Conservation (phyloP, 2,329 filamentous ascomycete genomes). For the Penicillium fuscoglaucum region DNA sequence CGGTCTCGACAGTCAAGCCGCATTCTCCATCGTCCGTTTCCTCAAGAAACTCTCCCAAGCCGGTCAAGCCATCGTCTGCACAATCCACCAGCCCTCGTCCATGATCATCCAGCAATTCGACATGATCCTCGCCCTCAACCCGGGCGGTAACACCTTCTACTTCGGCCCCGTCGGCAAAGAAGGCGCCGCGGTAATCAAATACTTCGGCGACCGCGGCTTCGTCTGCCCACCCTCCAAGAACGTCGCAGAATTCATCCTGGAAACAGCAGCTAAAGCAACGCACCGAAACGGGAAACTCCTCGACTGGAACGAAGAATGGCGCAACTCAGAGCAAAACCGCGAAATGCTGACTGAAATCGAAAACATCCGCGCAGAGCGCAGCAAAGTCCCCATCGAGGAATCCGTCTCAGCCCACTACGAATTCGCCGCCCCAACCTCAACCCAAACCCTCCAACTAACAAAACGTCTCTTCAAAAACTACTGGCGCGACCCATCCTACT, state of each 20-base stretch:
- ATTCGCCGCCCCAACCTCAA: slow-evolving; percentile 64
- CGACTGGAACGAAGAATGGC: slow-evolving; percentile 77
- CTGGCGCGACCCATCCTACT: slow-evolving; percentile 74
- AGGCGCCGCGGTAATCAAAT: slow-evolving; percentile 64
- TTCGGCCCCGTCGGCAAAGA: slow-evolving; percentile 71
- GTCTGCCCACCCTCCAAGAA: slow-evolving; percentile 67
- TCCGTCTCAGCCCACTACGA: slow-evolving; percentile 47
- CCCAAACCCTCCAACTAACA: slow-evolving; percentile 67
- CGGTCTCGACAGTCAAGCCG: slow-evolving; percentile 68
- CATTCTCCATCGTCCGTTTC: slow-evolving; percentile 68
- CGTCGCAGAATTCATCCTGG: slow-evolving; percentile 66
- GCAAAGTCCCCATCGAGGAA: slow-evolving; percentile 48
- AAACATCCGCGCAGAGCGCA: slow-evolving; percentile 60
- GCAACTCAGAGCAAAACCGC: slow-evolving; percentile 61
- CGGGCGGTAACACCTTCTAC: slow-evolving; percentile 70
- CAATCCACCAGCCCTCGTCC: slow-evolving; percentile 71
- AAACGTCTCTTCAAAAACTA: slow-evolving; percentile 70
- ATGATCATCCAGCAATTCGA: slow-evolving; percentile 72
- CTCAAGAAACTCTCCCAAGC: slow-evolving; percentile 66
- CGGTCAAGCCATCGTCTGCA: slow-evolving; percentile 71
- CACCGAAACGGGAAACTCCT: slow-evolving; percentile 57
- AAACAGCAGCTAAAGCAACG: slow-evolving; percentile 61
- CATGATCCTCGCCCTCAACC: slow-evolving; percentile 69
- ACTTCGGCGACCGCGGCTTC: slow-evolving; percentile 66
- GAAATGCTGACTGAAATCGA: slow-evolving; percentile 65